Percentiles rank a stretch among this genome's conserved stretches.
Conservation (phyloP, 2,329 filamentous ascomycete genomes). For the Sclerotinia trifoliorum region DNA sequence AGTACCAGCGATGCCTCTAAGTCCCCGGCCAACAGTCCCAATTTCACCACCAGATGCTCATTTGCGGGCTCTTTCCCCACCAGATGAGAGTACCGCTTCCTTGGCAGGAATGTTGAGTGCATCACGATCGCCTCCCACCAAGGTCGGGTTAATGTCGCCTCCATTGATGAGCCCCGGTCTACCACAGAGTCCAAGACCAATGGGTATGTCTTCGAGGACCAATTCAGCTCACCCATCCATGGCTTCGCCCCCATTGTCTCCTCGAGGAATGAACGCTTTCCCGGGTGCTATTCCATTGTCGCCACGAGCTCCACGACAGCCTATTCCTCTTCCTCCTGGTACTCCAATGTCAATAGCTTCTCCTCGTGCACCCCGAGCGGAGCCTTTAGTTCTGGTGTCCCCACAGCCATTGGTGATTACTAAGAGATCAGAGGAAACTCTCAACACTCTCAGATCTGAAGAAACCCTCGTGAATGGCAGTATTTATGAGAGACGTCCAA, state of each 20-base stretch:
- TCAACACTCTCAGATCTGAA: slow-evolving; percentile 30
- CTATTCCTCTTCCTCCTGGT: slow-evolving; percentile 69
- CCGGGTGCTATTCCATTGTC: slow-evolving; percentile 58
- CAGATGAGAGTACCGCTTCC: slow-evolving; percentile 47
- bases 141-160: slow-evolving; percentile 40
- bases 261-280: slow-evolving; percentile 49
- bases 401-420: slow-evolving; percentile 45
- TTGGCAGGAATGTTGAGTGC: slow-evolving; percentile 53
- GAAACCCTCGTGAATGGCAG: slow-evolving; percentile 24
- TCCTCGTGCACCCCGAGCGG: slow-evolving; percentile 38
- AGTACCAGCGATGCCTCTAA: slow-evolving; percentile 42
- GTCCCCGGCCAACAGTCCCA: slow-evolving; percentile 41
- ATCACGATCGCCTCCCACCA: slow-evolving; percentile 18
- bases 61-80: slow-evolving; percentile 39
- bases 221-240: slow-evolving; percentile 44
- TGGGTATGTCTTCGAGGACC: slow-evolving; percentile 57
- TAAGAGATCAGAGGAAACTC: slow-evolving; percentile 40
- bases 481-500: not conserved
- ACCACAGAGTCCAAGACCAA: slow-evolving; percentile 59
- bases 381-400: slow-evolving; percentile 42
- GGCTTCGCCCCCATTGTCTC: slow-evolving; percentile 67
- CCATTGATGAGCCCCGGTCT: slow-evolving; percentile 59
- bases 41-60: slow-evolving; percentile 39
- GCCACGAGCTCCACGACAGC: slow-evolving; percentile 70
- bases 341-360: slow-evolving; percentile 63